Conservation (phyloP, 768 basidiomycete genomes). For the Harrya chromipes region DNA sequence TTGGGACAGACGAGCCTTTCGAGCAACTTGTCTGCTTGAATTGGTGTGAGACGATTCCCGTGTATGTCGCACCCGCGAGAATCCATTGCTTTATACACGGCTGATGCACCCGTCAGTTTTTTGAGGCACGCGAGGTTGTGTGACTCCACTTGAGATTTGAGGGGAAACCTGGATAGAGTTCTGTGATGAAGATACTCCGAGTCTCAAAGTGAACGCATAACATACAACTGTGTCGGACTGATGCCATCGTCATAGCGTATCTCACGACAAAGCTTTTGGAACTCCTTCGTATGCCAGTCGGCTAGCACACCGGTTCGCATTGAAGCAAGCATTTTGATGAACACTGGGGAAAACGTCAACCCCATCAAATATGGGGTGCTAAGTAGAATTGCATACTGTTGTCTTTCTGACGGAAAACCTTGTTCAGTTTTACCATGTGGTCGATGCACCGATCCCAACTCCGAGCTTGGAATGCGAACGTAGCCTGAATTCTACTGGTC, state of each 20-base stretch:
- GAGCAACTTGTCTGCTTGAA: conserved; percentile 33
- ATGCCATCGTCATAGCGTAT: conserved; percentile 78
- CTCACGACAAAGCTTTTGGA: conserved; percentile 59
- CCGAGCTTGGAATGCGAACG: conserved; percentile 64
- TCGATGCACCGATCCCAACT: conserved; percentile 57
- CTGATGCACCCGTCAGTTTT: conserved; percentile 25
- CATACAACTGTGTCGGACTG: conserved; percentile 85
- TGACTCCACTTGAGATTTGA: conserved; percentile 26
- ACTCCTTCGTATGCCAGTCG: conserved; percentile 59
- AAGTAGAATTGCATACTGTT: conserved; percentile 32
- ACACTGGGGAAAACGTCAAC: conserved; percentile 45
- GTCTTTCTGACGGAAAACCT: conserved; percentile 75
- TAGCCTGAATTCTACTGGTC: conserved; percentile 47
- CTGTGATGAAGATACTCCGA: neutral
- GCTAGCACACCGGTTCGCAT: conserved; percentile 89
- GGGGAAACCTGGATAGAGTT: conserved; percentile 22
- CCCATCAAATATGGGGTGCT: neutral
- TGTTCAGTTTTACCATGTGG: conserved; percentile 44
- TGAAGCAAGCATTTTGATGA: conserved; percentile 95
- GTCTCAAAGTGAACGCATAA: neutral
- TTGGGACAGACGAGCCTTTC: conserved; percentile 50
- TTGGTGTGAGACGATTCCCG: conserved; percentile 29
- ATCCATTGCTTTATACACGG: conserved; percentile 43
- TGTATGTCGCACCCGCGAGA: conserved; percentile 42
- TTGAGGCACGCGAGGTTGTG: conserved; percentile 23